Base-by-base conservation (phyloP, 129 eudicot genomes). In the Tagetes patula region DNA sequence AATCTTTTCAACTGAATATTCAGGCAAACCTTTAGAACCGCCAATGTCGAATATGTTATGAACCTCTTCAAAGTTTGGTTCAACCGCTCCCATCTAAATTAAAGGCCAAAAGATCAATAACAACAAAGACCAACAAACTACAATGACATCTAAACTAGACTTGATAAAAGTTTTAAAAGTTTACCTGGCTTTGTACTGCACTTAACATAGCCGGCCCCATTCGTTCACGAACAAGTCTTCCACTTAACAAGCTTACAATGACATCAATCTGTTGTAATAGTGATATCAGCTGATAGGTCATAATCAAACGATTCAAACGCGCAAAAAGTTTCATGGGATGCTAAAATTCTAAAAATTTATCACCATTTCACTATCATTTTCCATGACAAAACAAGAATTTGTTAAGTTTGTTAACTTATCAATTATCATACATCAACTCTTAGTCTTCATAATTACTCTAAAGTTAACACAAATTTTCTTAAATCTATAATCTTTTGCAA, bases 171-270 rank as follows among this genome's bases (percentile, higher is more conserved):
- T 59, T 72, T 27, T 20, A 8, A 45, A 45, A 45, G 0, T 5
- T 59, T 72, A 72, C 77, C 77, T 72, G 77, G 49, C 68, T 72
- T 59, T 72, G 69, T 6, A 72, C 69, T n/a, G 77, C 77, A 72
- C 77, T 72, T 46, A 72, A 45, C 77, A 72, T 72, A 59, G 77
- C 77, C 0, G 77, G 77, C 27, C 77, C 77, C 27, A 72, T 72
- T 6, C 59, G 77, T 60, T 72, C 77, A 33, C 77, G 77, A 30
- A 72, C 77, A 12, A 72, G 77, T 37, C 77, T 43, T 60, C 77
- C 77, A 72, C 68, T 72, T 59, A 72, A 43, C 69, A 72, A 72
- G 68, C 77, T 72, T 45, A 42, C 77, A 72, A 72, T 72, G 36
- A 72, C 77, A 72, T 72, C 77, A 43, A 72, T 72, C 77, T 72